Conservation (phyloP, 2,329 filamentous ascomycete genomes). For the Beauveria medogensis region DNA sequence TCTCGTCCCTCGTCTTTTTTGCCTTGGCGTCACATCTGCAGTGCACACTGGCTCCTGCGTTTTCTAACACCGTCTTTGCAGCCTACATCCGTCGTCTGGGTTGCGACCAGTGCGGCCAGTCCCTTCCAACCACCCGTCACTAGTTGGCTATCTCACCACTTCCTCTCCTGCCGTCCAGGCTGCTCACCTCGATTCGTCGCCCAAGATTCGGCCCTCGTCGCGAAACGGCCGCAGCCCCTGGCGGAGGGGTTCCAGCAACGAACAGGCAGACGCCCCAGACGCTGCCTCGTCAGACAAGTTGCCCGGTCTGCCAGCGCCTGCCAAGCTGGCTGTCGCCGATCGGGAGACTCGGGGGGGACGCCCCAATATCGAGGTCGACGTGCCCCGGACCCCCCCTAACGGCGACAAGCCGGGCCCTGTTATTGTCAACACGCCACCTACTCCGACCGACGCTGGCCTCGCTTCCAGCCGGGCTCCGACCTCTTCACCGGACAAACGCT, state of each 20-base stretch:
- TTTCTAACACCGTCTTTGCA: slow-evolving; percentile 12
- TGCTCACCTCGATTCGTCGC: slow-evolving; percentile 31
- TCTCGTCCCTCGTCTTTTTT: neutral
- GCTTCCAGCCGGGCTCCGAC: slow-evolving; percentile 16
- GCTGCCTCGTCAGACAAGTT: slow-evolving; percentile 16
- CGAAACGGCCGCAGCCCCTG: slow-evolving; percentile 8
- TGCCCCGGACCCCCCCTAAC: slow-evolving; percentile 40
- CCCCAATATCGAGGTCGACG: slow-evolving; percentile 22
- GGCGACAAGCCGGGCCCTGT: slow-evolving; percentile 38
- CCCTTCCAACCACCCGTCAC: slow-evolving; percentile 53
- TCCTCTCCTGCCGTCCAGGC: slow-evolving; percentile 61
- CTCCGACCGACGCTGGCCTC: slow-evolving; percentile 42
- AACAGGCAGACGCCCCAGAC: slow-evolving; percentile 15
- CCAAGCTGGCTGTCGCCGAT: slow-evolving; percentile 22
- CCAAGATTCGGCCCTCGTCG: slow-evolving; percentile 12
- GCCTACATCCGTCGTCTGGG: slow-evolving; percentile 6
- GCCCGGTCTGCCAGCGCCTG: slow-evolving; percentile 23
- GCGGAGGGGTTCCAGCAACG: slow-evolving; percentile 10
- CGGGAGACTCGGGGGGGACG: slow-evolving; percentile 19
- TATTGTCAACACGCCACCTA: slow-evolving; percentile 61
- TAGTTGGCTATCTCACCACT: slow-evolving; percentile 59
- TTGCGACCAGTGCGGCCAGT: slow-evolving; percentile 30
- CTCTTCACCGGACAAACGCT: slow-evolving; percentile 21
- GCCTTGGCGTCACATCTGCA: neutral
- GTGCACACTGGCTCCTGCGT: slow-evolving; percentile 6